These are phyloP conservation scores for Phlebiopsis flavidoalba DNA, from an alignment of 768 basidiomycete genomes.

Conservation along the genomic window DNA sequence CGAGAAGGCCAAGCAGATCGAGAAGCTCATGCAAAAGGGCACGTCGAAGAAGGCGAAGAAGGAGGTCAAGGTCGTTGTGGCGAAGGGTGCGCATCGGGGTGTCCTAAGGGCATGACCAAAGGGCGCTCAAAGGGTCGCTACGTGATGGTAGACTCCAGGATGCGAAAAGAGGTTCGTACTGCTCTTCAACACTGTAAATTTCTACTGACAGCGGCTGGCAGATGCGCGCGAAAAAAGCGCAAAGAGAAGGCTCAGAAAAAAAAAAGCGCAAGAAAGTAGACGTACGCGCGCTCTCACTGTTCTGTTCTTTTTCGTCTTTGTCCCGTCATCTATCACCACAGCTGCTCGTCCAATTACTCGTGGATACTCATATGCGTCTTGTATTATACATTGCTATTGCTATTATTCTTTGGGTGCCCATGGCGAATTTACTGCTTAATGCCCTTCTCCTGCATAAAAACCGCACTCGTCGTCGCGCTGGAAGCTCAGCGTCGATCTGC, in stretches of 20 bases:
- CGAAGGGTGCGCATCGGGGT: slow-evolving; percentile 85
- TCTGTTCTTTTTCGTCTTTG: neutral
- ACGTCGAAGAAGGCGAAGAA: slow-evolving; percentile 58
- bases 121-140: slow-evolving; percentile 95
- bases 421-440: slow-evolving; percentile 1
- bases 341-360: neutral
- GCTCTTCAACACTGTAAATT: slow-evolving; percentile 6
- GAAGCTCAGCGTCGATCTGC: slow-evolving; percentile 51
- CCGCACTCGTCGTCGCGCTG: slow-evolving; percentile 44
- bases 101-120: slow-evolving; percentile 83
- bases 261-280: slow-evolving; percentile 49
- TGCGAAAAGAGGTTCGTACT: slow-evolving; percentile 80
- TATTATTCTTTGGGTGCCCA: neutral
- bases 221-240: slow-evolving; percentile 80
- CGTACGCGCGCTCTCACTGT: neutral
- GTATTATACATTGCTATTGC: neutral
- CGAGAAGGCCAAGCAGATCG: slow-evolving; percentile 91
- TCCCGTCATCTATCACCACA: neutral
- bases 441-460: slow-evolving; percentile 43
- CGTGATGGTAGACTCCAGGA: slow-evolving; percentile 88
- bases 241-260: slow-evolving; percentile 70
- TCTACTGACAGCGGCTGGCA: slow-evolving; percentile 25
- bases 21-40: slow-evolving; percentile 85
- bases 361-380: neutral
- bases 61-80: slow-evolving; percentile 84